Percentiles rank a stretch among this genome's conserved stretches.
Conservation (phyloP, 495 filamentous ascomycete genomes). For the Aspergillus wentii region DNA sequence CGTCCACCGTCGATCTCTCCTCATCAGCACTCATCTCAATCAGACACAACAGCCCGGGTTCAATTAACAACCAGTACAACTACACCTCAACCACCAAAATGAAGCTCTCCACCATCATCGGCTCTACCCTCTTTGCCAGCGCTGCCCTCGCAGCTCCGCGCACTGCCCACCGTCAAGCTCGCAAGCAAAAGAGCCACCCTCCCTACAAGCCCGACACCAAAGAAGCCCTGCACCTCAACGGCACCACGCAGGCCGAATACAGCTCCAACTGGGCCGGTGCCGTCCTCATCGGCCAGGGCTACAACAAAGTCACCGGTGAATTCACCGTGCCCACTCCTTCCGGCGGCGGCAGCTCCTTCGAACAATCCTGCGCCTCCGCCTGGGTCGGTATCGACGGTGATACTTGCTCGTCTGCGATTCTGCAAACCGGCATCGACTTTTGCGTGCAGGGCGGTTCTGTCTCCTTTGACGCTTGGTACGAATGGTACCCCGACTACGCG, state of each 20-base stretch:
- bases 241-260: slow-evolving; percentile 34
- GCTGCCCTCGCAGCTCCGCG: slow-evolving; percentile 18
- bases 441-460: slow-evolving; percentile 26
- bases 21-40: no score
- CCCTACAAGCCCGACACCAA: slow-evolving; percentile 22
- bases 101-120: slow-evolving; percentile 15
- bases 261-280: slow-evolving; percentile 53
- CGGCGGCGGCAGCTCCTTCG: slow-evolving; percentile 37
- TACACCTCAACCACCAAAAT: no score
- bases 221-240: slow-evolving; percentile 15
- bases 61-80: no score
- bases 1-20: no score
- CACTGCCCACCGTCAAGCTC: slow-evolving; percentile 17
- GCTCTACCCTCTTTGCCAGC: slow-evolving; percentile 11
- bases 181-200: slow-evolving; percentile 15
- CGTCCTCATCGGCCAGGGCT: slow-evolving; percentile 39
- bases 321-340: slow-evolving; percentile 49
- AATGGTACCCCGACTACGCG: slow-evolving; percentile 54
- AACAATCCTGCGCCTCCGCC: slow-evolving; percentile 42
- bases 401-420: slow-evolving; percentile 47
- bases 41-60: no score
- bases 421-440: slow-evolving; percentile 57
- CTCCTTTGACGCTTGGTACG: slow-evolving; percentile 52
- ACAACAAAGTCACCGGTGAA: slow-evolving; percentile 40
- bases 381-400: slow-evolving; percentile 58